These are phyloP conservation scores for Populus ilicifolia DNA, from an alignment of 345 rosid species.

Conservation along the genomic window DNA sequence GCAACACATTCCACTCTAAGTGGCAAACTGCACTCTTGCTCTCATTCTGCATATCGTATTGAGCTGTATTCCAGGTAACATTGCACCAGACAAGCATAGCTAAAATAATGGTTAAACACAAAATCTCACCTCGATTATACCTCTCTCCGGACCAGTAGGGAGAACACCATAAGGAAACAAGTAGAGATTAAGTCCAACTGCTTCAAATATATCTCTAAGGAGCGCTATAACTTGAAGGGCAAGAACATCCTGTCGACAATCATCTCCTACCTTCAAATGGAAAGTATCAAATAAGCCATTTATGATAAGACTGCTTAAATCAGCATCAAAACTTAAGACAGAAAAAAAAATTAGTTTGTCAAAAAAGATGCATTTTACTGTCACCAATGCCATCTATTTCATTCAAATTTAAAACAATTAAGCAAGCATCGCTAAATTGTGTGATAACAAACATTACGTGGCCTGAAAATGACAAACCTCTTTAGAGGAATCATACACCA, in stretches of 20 bases:
- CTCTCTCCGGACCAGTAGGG: constrained; percentile 95
- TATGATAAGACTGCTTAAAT: not conserved
- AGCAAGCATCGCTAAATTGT: not conserved
- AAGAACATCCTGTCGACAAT: constrained; percentile 98
- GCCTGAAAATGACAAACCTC: not conserved
- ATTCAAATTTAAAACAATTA: not conserved
- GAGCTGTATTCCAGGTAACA: not conserved
- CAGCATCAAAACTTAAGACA: not conserved
- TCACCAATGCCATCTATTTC: not conserved
- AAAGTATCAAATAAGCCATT: constrained; percentile 4
- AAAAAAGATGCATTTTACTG: not conserved
- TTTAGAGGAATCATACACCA: not conserved
- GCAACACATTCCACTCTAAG: not conserved
- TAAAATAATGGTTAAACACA: not conserved
- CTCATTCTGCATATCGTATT: not conserved
- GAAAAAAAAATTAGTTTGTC: not conserved
- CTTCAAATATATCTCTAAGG: constrained; percentile 83
- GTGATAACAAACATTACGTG: not conserved
- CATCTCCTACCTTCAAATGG: constrained; percentile 85
- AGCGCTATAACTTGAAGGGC: constrained; percentile 97
- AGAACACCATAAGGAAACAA: constrained; percentile 97
- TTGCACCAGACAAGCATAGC: not conserved
- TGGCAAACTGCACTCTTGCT: not conserved
- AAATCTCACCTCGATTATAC: constrained; percentile 81
- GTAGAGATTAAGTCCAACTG: constrained; percentile 83